Percentiles rank a stretch among this genome's conserved stretches.
Conservation (phyloP, 352 stramenopile species). For the Pythium brassicae region DNA sequence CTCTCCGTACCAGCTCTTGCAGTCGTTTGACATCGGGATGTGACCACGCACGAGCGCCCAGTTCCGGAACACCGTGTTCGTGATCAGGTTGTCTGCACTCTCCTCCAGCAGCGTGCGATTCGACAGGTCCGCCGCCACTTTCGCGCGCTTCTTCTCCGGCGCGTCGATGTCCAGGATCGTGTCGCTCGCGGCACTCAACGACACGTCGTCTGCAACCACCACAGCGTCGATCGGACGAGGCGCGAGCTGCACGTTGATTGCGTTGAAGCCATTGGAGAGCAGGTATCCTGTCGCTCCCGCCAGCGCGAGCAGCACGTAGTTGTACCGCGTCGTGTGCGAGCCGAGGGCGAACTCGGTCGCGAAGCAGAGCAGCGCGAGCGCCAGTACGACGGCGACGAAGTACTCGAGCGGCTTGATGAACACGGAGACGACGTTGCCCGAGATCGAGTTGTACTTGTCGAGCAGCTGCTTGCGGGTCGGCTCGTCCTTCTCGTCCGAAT, state of each 20-base stretch:
- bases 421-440: slow-evolving; percentile 3
- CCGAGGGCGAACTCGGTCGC: slow-evolving; percentile 4
- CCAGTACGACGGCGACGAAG: neutral
- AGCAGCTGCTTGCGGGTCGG: neutral
- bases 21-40: too few species aligned
- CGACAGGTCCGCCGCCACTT: neutral
- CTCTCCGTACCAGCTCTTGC: neutral
- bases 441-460: slow-evolving; percentile 9
- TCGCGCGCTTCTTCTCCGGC: neutral
- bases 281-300: slow-evolving; percentile 13
- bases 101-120: slow-evolving; percentile 4
- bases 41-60: neutral
- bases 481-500: neutral
- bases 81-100: neutral
- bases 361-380: slow-evolving; percentile 7
- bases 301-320: slow-evolving; percentile 4
- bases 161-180: neutral
- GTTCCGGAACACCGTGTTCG: slow-evolving; percentile 1
- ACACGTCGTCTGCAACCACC: slow-evolving; percentile 1
- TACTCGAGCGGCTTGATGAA: slow-evolving; percentile 1
- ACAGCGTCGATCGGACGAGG: neutral
- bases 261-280: slow-evolving; percentile 21
- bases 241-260: slow-evolving; percentile 21
- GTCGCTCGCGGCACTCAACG: neutral
- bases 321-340: neutral